Evolutionary conservation across 345 rosid genomes (phyloP), one percentile per base, ranked within the genome.

Genomic region (Eucalyptus curtisii): DNA sequence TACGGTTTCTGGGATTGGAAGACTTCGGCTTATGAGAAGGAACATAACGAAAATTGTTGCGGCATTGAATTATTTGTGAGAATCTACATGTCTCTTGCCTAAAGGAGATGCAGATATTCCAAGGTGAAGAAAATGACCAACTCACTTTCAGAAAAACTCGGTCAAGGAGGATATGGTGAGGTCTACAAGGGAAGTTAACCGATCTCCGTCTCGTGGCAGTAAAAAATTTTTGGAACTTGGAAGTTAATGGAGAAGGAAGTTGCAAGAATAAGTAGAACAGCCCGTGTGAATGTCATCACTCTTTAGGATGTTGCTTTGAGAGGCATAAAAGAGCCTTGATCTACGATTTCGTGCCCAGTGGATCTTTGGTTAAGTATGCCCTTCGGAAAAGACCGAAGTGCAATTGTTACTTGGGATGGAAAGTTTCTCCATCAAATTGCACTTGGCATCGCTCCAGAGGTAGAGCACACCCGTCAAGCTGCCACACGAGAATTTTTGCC

Each of bases 401-500:
- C 37, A 61, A 16, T 12, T 2, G 14, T 17, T 44, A 17, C 53
- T 44, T 91, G 71, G 88, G 90, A 25, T 55, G 61, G 61, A 55
- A 55, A 55, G 61, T 25, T 49, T 55, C 61, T 55, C 30, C 61
- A 4, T 24, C 61, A 24, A 2, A 55, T 86, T 55, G 91, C 90
- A 3, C 4, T 91, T 13, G 94, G 95, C 3, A 90, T 93, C 44
- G 94, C 92, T 48, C 91, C 91, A 89, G 96, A 93, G 79, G 66
- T 93, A 47, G 94, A 93, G 89, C 91, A 94, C 71, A 90, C 93
- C 8, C 94, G 92, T 85, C 30, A 87, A 94, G 95, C 25, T 94
- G 95, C 89, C 92, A 87, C 87, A 89, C 91, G 31, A 89, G 92
- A 89, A 95, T 91, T 31, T 87, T 87, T 93, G 37, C 95, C 94